Evolutionary conservation across 2,329 filamentous ascomycete genomes (phyloP).

Genomic region (Fusarium sp.): DNA sequence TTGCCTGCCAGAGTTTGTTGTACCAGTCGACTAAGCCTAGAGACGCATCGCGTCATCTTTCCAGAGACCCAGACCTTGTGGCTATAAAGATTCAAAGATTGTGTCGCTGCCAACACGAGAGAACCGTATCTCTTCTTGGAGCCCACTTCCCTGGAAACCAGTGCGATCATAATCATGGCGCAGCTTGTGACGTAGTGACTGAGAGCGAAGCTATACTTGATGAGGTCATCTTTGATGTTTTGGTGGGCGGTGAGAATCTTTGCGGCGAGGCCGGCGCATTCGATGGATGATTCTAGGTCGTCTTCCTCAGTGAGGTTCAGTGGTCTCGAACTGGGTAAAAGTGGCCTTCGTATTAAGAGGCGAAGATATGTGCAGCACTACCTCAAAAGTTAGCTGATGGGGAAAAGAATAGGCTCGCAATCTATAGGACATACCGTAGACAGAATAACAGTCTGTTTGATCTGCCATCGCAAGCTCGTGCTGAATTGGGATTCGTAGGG

Average conservation of each 20-base stretch:
- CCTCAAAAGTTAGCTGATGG: background rate
- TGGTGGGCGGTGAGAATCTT: slow-evolving; percentile 22
- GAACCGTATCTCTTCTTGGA: slow-evolving; percentile 22
- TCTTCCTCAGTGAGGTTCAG: slow-evolving; percentile 15
- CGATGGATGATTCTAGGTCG: slow-evolving; percentile 19
- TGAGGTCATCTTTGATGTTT: slow-evolving; percentile 16
- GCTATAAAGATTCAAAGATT: slow-evolving; percentile 26
- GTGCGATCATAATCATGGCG: slow-evolving; percentile 29
- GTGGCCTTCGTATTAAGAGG: slow-evolving; percentile 23
- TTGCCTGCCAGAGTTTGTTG: background rate
- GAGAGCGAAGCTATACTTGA: slow-evolving; percentile 30
- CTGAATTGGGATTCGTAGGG: slow-evolving; percentile 15
- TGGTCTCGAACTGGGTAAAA: background rate
- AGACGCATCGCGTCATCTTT: slow-evolving; percentile 32
- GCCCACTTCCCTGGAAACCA: slow-evolving; percentile 19
- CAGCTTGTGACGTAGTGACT: slow-evolving; percentile 33
- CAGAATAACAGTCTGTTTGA: slow-evolving; percentile 19
- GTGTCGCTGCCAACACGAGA: slow-evolving; percentile 11
- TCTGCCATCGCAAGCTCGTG: slow-evolving; percentile 20
- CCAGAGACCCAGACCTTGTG: slow-evolving; percentile 32
- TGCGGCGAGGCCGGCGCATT: slow-evolving; percentile 25
- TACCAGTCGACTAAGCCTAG: slow-evolving; percentile 15
- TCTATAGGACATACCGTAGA: slow-evolving; percentile 6
- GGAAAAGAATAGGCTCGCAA: accelerated
- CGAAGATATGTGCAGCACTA: slow-evolving; percentile 33